Evolutionary conservation across 257 asterid genomes (phyloP), one percentile per base, ranked within the genome.

Genomic region (Nyctanthes arbortristis): DNA sequence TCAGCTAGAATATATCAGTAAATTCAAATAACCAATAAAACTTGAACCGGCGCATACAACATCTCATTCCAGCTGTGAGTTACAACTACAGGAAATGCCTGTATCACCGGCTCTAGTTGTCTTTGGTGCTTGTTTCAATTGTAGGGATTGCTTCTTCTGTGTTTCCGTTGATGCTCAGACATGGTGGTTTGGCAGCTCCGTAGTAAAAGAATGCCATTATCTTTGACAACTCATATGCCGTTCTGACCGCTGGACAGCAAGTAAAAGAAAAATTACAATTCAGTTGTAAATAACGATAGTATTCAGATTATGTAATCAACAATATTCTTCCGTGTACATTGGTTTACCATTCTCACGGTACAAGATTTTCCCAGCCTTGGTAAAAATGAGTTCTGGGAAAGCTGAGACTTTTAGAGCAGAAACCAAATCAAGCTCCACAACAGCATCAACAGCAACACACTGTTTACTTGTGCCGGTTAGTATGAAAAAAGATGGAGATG

Each of bases 391-490:
- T 81, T 90, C 96, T 0, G 98, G 97, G 71, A 84, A 92, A 35
- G 65, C 73, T 39, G 91, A 86, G 28, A 92, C 97, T 78, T 78
- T 61, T 57, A 88, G 85, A 47, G 97, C 92, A 71, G 92, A 76
- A 35, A 81, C 95, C 89, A 92, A 79, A 80, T 87, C 84, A 43
- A 61, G 79, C 79, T 93, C 97, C 8, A 78, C 67, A 71, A 88
- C 87, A 43, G 97, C 97, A 79, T 93, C 98, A 71, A 93, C 66
- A 13, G 98, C 96, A 5, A 90, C 86, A 73, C 96, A 93, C 98
- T 90, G 80, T 62, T 70, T 70, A 40, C 64, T 36, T 43, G 30
- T 67, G 52, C 55, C 66, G 66, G 60, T 83, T 71, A 80, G 81
- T 68, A 62, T 63, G 57, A 39, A 74, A 43, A 32, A 66, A 65